These are phyloP conservation scores for Dothidotthia symphoricarpi DNA, from an alignment of 2,329 filamentous ascomycete species.

Conservation along the genomic window DNA sequence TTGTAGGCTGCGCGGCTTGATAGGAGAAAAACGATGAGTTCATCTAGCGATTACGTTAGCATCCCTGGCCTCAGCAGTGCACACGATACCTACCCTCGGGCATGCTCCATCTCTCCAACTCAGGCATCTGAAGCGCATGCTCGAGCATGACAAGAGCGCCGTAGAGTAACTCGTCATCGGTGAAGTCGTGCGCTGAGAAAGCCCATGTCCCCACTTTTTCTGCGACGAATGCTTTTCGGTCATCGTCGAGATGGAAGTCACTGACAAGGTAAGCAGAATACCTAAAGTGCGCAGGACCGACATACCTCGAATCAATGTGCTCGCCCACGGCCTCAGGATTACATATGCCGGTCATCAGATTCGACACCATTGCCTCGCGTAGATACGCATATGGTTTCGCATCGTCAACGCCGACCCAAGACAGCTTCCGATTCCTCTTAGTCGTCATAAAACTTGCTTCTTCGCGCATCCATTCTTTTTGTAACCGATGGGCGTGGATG, in stretches of 20 bases:
- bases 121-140: constrained; percentile 79
- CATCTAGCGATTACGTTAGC: constrained; percentile 53
- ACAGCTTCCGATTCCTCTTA: constrained; percentile 76
- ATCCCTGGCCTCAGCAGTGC: not conserved
- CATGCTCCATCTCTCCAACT: constrained; percentile 77
- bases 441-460: constrained; percentile 69
- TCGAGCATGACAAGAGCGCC: constrained; percentile 85
- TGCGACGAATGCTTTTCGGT: constrained; percentile 65
- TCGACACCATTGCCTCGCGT: constrained; percentile 89
- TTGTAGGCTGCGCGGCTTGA: constrained; percentile 95
- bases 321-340: constrained; percentile 63
- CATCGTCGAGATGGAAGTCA: constrained; percentile 65
- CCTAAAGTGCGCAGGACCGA: not conserved
- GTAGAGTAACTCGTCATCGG: constrained; percentile 85
- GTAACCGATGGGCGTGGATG: constrained; percentile 79
- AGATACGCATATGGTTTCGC: constrained; percentile 86
- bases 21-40: constrained; percentile 80
- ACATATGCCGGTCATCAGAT: constrained; percentile 86
- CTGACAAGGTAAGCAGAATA: constrained; percentile 36
- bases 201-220: constrained; percentile 74
- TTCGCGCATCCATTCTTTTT: constrained; percentile 72
- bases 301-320: constrained; percentile 61
- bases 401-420: constrained; percentile 86
- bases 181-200: constrained; percentile 86
- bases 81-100: constrained; percentile 62